Evolutionary conservation across 2,329 filamentous ascomycete species (phyloP).

Genomic region (Pseudocercospora cruenta): DNA sequence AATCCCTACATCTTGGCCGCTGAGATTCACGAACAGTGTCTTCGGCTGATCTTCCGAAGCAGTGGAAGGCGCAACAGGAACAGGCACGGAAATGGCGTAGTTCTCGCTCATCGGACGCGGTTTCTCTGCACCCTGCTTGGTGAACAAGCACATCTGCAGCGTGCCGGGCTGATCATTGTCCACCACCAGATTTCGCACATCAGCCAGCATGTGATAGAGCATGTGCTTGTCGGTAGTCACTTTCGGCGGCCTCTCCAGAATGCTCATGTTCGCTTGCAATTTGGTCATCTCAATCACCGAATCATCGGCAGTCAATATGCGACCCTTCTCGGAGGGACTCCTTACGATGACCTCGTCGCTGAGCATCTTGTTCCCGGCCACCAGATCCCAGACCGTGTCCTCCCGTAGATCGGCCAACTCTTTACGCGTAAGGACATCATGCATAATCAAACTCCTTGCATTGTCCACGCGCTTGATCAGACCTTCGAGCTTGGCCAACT

Average conservation of each 20-base stretch:
- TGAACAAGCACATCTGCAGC: slow-evolving; percentile 76
- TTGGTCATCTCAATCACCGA: slow-evolving; percentile 89
- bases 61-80: slow-evolving; percentile 71
- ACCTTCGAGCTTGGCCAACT: slow-evolving; percentile 77
- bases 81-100: slow-evolving; percentile 76
- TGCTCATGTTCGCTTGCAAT: slow-evolving; percentile 93
- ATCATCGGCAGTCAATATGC: slow-evolving; percentile 87
- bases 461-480: slow-evolving; percentile 83
- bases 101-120: slow-evolving; percentile 77
- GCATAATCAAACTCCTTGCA: slow-evolving; percentile 83
- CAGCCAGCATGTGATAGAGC: slow-evolving; percentile 80
- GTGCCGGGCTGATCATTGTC: slow-evolving; percentile 75
- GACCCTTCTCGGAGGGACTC: slow-evolving; percentile 79
- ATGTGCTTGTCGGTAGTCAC: slow-evolving; percentile 69
- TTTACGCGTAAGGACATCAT: slow-evolving; percentile 86
- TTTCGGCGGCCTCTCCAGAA: slow-evolving; percentile 80
- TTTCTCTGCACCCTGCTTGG: slow-evolving; percentile 66
- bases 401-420: slow-evolving; percentile 82
- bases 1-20: slow-evolving; percentile 72
- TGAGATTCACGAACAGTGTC: slow-evolving; percentile 86
- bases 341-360: slow-evolving; percentile 93
- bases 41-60: slow-evolving; percentile 70
- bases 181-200: slow-evolving; percentile 80
- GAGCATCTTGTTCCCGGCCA: slow-evolving; percentile 90
- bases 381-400: slow-evolving; percentile 92